Conservation (phyloP, 129 eudicot species). For the Helianthus annuus region HanXRQr2.0-SUNRISE NC_035434.2:21663153-21663652, state of each 20-base stretch:
- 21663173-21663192: background rate
- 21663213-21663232: background rate
- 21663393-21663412: background rate
- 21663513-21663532: background rate
- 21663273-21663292: background rate
- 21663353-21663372: background rate
- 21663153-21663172: constrained; percentile 59
- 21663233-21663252: constrained; percentile 5
- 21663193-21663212: background rate
- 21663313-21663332: too few species aligned
- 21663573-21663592: too few species aligned
- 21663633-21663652: too few species aligned
- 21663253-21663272: background rate
- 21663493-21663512: background rate
- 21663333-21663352: background rate
- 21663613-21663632: too few species aligned
- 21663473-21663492: too few species aligned
- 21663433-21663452: background rate
- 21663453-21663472: background rate
- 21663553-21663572: background rate
- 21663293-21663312: background rate
- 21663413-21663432: background rate
- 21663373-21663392: background rate
- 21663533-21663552: background rate
- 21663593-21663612: too few species aligned